Conservation (phyloP, 305 asterid genomes). For the Solanum hybrid region DNA sequence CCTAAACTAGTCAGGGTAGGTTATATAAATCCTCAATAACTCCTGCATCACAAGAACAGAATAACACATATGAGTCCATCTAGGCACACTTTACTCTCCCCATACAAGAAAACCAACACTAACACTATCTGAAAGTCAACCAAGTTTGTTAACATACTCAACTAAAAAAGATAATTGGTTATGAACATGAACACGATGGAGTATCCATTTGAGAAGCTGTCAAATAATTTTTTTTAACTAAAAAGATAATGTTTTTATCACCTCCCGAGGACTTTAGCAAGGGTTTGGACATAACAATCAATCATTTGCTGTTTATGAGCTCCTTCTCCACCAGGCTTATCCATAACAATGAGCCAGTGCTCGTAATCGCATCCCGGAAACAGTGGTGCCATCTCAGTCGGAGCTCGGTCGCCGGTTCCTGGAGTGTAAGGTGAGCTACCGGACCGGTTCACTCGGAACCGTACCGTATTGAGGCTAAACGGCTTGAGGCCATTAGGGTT, state of each 20-base stretch:
- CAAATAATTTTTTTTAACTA: background rate
- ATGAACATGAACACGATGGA: background rate
- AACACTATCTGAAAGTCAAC: background rate
- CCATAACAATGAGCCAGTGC: conserved; percentile 23
- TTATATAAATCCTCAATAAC: background rate
- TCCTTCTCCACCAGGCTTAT: conserved; percentile 13
- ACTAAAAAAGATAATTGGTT: background rate
- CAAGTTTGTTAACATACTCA: background rate
- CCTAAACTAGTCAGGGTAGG: background rate
- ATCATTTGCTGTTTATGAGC: conserved; percentile 18
- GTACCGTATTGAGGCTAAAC: conserved; percentile 2
- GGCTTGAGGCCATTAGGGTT: background rate
- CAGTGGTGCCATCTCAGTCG: conserved; percentile 15
- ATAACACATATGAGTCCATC: background rate
- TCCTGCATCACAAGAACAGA: background rate
- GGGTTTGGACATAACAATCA: conserved; percentile 17
- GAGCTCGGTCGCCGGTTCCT: conserved; percentile 9
- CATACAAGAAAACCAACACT: background rate
- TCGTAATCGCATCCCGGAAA: conserved; percentile 22
- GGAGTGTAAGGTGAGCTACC: conserved; percentile 5
- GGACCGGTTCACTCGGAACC: conserved; percentile 11
- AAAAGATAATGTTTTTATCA: background rate
- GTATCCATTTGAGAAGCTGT: background rate
- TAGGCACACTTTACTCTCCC: background rate
- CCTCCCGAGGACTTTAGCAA: conserved; percentile 23